Evolutionary conservation across 2,329 filamentous ascomycete species (phyloP), one percentile per base, ranked within the genome.

Genomic region (Elsinoe arachidis): DNA sequence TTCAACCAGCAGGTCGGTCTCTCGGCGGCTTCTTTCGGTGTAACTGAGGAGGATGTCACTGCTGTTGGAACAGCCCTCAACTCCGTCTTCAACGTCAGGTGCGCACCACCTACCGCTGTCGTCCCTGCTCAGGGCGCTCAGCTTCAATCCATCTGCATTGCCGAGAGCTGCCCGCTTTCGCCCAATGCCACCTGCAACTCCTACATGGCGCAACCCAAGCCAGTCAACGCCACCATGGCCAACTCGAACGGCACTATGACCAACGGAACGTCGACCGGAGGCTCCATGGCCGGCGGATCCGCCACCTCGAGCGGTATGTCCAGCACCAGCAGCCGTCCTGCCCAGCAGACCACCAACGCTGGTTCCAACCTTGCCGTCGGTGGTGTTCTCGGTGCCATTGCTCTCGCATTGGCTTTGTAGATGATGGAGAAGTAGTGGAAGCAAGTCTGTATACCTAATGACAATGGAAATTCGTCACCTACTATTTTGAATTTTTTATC

Each of bases 1-100:
- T 85, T 85, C 72, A 79, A 83, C 65, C 61, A 73, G 43, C 80
- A 84, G 68, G 78, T 85, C 57, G 80, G 74, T 26, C 67, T 81
- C 11, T 73, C 81, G 4, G 81, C 78, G 5, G 70, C 75, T 37
- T 82, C 80, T 1, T 82, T 84, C 62, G 82, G 82, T 39, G 80
- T 84, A 41, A 71, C 77, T n/a, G 63, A 74, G 11, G 73, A 72
- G 2, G 82, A 85, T 64, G 70, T 82, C 49, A 65, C 65, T 17
- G 67, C 66, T 33, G 77, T 84, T 26, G 80, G 72, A 59, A 70
- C 61, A 33, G 73, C 76, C 1, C 76, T 85, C 44, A 75, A 69
- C 61, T 66, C 65, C 19, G 64, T 77, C 51, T 85, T 85, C 68
- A 76, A 73, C 57, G 72, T 76, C 66, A 72, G 73, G 54, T 85